Conservation (phyloP, 1,284 basidiomycete species). For the Thecaphora frezii region DNA sequence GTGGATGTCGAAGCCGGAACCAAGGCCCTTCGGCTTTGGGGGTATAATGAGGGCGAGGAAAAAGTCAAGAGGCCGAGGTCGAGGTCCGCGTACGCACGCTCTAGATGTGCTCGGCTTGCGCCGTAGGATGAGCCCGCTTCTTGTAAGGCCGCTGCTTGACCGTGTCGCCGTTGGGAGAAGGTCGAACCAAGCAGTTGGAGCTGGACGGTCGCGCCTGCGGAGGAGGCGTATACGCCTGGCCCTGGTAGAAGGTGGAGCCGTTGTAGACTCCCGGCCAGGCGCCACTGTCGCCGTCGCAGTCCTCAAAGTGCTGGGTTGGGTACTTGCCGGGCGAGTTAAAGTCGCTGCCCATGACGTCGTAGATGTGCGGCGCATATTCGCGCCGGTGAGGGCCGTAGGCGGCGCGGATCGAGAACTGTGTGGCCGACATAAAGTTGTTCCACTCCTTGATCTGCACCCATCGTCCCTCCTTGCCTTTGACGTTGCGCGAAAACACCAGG, state of each 20-base stretch:
- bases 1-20: too few relatives aligned
- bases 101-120: too few relatives aligned
- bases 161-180: conserved; percentile 14
- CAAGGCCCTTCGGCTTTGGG: too few relatives aligned
- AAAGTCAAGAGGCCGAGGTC: too few relatives aligned
- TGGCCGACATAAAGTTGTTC: conserved; percentile 40
- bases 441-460: conserved; percentile 39
- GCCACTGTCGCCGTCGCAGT: conserved; percentile 37
- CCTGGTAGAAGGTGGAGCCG: conserved; percentile 32
- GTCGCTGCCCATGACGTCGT: conserved; percentile 39
- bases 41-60: too few relatives aligned
- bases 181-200: conserved; percentile 23
- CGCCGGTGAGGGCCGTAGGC: conserved; percentile 33
- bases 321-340: conserved; percentile 31
- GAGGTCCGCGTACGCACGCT: too few relatives aligned
- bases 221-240: conserved; percentile 21
- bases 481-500: conserved; percentile 33
- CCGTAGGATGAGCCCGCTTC: too few relatives aligned
- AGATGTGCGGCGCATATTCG: conserved; percentile 40
- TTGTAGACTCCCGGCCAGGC: conserved; percentile 27
- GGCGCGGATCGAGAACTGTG: conserved; percentile 41
- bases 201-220: conserved; percentile 19
- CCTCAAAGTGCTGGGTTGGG: conserved; percentile 29
- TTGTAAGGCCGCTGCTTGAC: conserved; percentile 25
- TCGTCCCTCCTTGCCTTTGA: conserved; percentile 23